Conservation (phyloP, 306 rosid genomes). For the Cyclanthera cordifolia region DNA sequence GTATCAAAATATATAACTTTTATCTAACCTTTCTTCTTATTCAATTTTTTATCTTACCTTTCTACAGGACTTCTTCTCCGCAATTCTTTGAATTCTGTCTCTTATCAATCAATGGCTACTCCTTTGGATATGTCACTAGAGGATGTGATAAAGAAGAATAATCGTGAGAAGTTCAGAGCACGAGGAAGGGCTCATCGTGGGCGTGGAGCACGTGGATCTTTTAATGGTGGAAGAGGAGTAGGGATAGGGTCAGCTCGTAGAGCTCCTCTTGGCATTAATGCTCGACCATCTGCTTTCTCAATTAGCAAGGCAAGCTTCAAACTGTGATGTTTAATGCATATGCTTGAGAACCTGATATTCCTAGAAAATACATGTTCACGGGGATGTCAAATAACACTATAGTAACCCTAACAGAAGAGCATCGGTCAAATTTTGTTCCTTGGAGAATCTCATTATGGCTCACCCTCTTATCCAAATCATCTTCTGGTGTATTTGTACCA, state of each 20-base stretch:
- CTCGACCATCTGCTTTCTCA: conserved; percentile 59
- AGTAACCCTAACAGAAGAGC: conserved; percentile 29
- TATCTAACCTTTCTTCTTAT: not conserved
- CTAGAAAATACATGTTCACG: conserved; percentile 6
- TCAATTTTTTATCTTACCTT: not conserved
- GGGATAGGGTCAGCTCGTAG: conserved; percentile 46
- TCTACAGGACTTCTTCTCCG: conserved; percentile 7
- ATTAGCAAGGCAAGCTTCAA: conserved; percentile 99
- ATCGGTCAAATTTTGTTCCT: conserved; percentile 30
- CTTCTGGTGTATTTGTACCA: conserved; percentile 35
- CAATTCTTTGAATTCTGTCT: not conserved
- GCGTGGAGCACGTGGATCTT: conserved; percentile 51
- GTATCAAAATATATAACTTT: not conserved
- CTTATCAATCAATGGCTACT: conserved; percentile 41
- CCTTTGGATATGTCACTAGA: conserved; percentile 85
- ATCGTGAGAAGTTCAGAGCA: conserved; percentile 61
- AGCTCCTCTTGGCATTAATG: conserved; percentile 51
- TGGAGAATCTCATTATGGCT: conserved; percentile 63
- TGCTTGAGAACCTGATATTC: conserved; percentile 58
- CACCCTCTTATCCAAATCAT: conserved; percentile 35
- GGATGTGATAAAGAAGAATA: conserved; percentile 72
- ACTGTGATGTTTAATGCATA: conserved; percentile 63
- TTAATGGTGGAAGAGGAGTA: conserved; percentile 52
- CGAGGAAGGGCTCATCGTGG: conserved; percentile 59
- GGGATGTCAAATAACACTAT: conserved; percentile 11